Conservation (phyloP, 345 rosid genomes). For the Melaleuca alternifolia region DNA sequence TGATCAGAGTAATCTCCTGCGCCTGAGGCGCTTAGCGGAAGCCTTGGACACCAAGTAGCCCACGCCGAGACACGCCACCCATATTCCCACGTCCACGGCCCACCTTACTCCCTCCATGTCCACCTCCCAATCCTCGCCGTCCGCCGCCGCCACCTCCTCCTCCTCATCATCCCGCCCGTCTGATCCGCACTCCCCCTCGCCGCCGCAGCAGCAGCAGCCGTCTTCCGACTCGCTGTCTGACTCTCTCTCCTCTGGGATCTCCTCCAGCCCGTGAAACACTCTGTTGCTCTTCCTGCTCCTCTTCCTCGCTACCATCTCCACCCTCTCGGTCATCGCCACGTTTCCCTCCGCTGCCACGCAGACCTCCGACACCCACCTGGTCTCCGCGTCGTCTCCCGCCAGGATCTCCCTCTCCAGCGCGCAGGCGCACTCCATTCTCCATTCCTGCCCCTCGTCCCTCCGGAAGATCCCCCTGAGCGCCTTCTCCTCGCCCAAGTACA, state of each 20-base stretch:
- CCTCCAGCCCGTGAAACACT: slow-evolving; percentile 36
- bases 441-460: slow-evolving; percentile 29
- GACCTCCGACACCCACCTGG: slow-evolving; percentile 24
- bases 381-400: slow-evolving; percentile 2
- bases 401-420: slow-evolving; percentile 21
- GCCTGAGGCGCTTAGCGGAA: slow-evolving; percentile 39
- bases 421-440: slow-evolving; percentile 56
- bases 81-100: slow-evolving; percentile 82
- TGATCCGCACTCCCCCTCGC: slow-evolving; percentile 4
- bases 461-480: slow-evolving; percentile 49
- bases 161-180: slow-evolving; percentile 16
- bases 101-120: slow-evolving; percentile 50
- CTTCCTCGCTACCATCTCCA: slow-evolving; percentile 24
- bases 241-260: slow-evolving; percentile 69
- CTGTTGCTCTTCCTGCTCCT: slow-evolving; percentile 8
- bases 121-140: slow-evolving; percentile 20
- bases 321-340: slow-evolving; percentile 31
- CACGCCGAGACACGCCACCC: slow-evolving; percentile 73
- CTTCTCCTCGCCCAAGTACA: slow-evolving; percentile 49
- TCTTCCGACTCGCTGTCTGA: slow-evolving; percentile 5
- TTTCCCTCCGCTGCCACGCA: slow-evolving; percentile 59
- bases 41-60: slow-evolving; percentile 67
- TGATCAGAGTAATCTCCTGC: slow-evolving; percentile 15
- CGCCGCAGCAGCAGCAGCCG: slow-evolving; percentile 4
- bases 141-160: slow-evolving; percentile 6